Evolutionary conservation across 768 basidiomycete genomes (phyloP).

Genomic region (Rhizopogon salebrosus): DNA sequence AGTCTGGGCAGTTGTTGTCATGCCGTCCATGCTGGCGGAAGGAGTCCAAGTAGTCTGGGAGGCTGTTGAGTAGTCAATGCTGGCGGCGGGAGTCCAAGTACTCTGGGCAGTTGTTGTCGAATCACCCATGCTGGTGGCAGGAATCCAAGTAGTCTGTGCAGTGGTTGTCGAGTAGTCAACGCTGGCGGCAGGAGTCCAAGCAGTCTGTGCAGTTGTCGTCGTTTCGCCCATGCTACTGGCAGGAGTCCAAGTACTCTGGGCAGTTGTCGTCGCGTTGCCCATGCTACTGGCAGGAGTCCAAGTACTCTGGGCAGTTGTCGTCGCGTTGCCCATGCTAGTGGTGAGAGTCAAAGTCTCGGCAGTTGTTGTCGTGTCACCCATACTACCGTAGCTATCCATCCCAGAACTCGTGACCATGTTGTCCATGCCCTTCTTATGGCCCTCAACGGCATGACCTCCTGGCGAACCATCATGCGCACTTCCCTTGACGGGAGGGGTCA

Average conservation of each 20-base stretch:
- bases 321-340: neutral
- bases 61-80: conserved; percentile 1
- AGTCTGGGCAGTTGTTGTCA: neutral
- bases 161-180: neutral
- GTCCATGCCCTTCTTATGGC: neutral
- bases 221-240: conserved; percentile 3
- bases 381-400: neutral
- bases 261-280: neutral
- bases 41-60: no score
- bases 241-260: neutral
- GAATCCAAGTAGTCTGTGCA: neutral
- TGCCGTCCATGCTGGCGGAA: neutral
- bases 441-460: neutral
- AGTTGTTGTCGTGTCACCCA: neutral
- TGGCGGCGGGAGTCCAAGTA: neutral
- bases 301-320: neutral
- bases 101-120: neutral
- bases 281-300: neutral
- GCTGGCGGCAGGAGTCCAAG: neutral
- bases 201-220: neutral
- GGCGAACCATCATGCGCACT: neutral
- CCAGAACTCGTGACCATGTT: neutral
- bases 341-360: no score
- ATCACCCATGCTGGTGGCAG: neutral
- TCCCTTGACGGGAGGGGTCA: neutral